These are phyloP conservation scores for Jasminum sambac DNA, from an alignment of 257 asterid species.

Conservation along the genomic window DNA sequence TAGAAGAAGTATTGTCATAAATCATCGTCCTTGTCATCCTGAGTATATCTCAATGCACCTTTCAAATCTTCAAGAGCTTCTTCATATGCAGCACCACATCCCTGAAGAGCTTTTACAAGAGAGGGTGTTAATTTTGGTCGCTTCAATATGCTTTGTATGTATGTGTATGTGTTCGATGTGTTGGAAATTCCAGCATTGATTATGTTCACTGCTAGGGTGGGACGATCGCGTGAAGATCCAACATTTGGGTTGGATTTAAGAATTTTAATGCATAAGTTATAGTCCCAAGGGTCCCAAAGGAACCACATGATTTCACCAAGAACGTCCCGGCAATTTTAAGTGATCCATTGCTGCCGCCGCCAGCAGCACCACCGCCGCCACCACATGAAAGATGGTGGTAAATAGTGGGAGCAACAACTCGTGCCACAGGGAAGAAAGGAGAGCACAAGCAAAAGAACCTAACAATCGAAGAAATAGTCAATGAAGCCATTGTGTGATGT, in stretches of 20 bases:
- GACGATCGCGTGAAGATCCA: background rate
- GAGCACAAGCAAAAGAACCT: background rate
- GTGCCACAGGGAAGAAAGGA: background rate
- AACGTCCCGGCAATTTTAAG: conserved; percentile 9
- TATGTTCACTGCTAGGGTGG: conserved; percentile 3
- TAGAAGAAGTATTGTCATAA: conserved; percentile 22
- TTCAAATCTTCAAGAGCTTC: background rate
- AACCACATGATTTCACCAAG: background rate
- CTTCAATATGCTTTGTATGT: background rate
- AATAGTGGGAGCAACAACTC: background rate
- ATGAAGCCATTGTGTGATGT: conserved; percentile 8
- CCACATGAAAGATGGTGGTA: background rate
- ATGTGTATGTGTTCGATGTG: background rate
- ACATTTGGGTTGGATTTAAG: conserved; percentile 17
- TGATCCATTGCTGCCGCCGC: background rate
- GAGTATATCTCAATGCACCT: conserved; percentile 16
- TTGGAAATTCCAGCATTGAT: conserved; percentile 25
- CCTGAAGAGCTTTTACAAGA: background rate
- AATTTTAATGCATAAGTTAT: conserved; percentile 4
- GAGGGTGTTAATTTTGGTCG: background rate
- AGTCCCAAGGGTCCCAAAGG: background rate
- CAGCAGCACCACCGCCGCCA: too few species aligned
- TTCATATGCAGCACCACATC: background rate
- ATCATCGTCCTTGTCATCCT: background rate
- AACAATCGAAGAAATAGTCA: background rate